Evolutionary conservation across 2,329 filamentous ascomycete species (phyloP).

Genomic region (Cryoendolithus antarcticus): DNA sequence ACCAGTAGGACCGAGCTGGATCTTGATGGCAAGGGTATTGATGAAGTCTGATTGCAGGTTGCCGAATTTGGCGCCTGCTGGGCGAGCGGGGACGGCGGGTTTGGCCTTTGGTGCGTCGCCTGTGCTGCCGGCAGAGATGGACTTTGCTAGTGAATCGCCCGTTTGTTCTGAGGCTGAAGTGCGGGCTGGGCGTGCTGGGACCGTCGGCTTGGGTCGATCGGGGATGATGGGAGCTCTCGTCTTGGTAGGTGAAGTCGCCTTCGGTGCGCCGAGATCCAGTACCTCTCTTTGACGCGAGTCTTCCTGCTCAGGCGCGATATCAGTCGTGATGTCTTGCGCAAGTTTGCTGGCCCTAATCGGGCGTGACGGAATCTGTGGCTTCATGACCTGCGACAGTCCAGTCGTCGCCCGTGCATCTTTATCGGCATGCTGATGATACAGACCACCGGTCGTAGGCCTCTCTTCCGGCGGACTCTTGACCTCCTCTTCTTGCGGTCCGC

Average conservation of each 20-base stretch:
- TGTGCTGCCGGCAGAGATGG: no score
- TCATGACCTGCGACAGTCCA: constrained; percentile 15
- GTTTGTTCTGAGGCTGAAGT: constrained; percentile 16
- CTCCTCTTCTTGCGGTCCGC: constrained; percentile 23
- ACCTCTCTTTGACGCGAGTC: constrained; percentile 9
- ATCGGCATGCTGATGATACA: constrained; percentile 9
- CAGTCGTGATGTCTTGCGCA: constrained; percentile 19
- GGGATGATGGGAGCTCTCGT: constrained; percentile 42
- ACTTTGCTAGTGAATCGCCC: constrained; percentile 13
- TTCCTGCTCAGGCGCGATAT: constrained; percentile 22
- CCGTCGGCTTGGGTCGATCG: constrained; percentile 50
- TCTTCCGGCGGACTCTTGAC: constrained; percentile 17
- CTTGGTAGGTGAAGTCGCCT: constrained; percentile 34
- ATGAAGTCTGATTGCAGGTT: constrained; percentile 85
- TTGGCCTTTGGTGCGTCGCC: constrained; percentile 52
- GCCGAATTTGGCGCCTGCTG: constrained; percentile 75
- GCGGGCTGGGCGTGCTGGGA: constrained; percentile 50
- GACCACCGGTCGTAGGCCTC: constrained; percentile 11
- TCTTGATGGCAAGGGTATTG: constrained; percentile 79
- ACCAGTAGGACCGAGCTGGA: constrained; percentile 73
- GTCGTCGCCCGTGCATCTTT: constrained; percentile 14
- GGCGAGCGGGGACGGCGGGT: constrained; percentile 67
- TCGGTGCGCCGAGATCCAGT: constrained; percentile 9
- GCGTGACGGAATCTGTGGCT: constrained; percentile 19
- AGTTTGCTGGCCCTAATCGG: constrained; percentile 19